A percentile compares a stretch with the other conserved stretches of the same genome.
phyloP scores from a whole-genome alignment of 2,329 filamentous ascomycete genomes.

The Cadophora sp. region DNA sequence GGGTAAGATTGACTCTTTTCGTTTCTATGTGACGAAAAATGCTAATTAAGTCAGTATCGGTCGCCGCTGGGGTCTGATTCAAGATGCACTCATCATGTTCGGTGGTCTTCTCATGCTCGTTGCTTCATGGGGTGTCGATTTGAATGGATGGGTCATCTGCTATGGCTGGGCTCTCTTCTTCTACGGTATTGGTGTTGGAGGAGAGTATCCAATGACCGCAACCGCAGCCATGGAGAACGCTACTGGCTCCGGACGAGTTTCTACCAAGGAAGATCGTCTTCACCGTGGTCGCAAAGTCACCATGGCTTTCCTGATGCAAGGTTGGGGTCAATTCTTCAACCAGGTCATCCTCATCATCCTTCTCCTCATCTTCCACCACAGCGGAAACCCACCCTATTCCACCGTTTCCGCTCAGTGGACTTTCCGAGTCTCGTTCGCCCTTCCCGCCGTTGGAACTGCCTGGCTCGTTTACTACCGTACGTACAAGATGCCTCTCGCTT shows the following conservation, averaged over 20 bases:
- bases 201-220: slow-evolving; percentile 96
- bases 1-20: slow-evolving; percentile 53
- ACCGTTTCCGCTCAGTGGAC: slow-evolving; percentile 82
- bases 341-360: slow-evolving; percentile 87
- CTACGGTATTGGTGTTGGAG: slow-evolving; percentile 78
- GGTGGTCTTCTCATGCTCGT: slow-evolving; percentile 90
- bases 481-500: slow-evolving; percentile 91
- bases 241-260: slow-evolving; percentile 83
- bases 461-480: slow-evolving; percentile 97
- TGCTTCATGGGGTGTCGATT: slow-evolving; percentile 83
- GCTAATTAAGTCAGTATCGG: slow-evolving; percentile 67
- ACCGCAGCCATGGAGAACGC: slow-evolving; percentile 94
- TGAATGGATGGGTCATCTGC: slow-evolving; percentile 96
- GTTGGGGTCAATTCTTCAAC: slow-evolving; percentile 96
- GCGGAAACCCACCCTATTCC: slow-evolving; percentile 73
- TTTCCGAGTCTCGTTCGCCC: slow-evolving; percentile 90
- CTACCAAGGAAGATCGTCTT: slow-evolving; percentile 89
- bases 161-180: slow-evolving; percentile 96
- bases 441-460: slow-evolving; percentile 87
- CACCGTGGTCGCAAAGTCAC: slow-evolving; percentile 97
- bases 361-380: slow-evolving; percentile 85
- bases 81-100: slow-evolving; percentile 95
- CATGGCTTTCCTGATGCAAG: slow-evolving; percentile 96
- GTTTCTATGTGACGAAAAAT: background rate
- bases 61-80: slow-evolving; percentile 93